phyloP scores from a whole-genome alignment of 2,329 filamentous ascomycete genomes.

The Metarhizium brunneum region DNA sequence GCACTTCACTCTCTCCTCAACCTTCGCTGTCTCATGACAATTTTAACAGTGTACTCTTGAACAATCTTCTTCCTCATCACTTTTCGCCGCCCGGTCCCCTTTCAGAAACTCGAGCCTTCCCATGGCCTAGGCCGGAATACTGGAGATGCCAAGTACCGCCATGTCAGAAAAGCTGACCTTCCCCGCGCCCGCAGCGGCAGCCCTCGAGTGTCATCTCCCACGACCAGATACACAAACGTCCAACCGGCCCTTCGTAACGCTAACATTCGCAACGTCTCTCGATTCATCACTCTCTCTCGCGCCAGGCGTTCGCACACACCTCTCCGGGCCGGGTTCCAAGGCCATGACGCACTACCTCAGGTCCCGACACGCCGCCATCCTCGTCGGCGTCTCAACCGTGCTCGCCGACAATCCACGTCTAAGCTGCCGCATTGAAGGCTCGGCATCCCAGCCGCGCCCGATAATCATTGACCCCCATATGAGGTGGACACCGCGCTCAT shows the following conservation, averaged over 20 bases:
- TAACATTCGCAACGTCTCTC: slow-evolving; percentile 87
- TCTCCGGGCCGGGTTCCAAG: slow-evolving; percentile 78
- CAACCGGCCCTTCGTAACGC: slow-evolving; percentile 50
- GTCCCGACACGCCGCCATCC: slow-evolving; percentile 71
- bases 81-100: too few relatives aligned
- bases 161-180: slow-evolving; percentile 28
- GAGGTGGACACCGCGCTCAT: slow-evolving; percentile 56
- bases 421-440: slow-evolving; percentile 65
- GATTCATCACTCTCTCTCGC: slow-evolving; percentile 70
- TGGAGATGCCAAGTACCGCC: background rate
- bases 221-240: background rate
- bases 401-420: slow-evolving; percentile 76
- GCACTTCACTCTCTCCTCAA: too few relatives aligned
- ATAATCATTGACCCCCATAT: slow-evolving; percentile 71
- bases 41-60: too few relatives aligned
- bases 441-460: slow-evolving; percentile 64
- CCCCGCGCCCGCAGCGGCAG: slow-evolving; percentile 18
- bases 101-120: background rate
- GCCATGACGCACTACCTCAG: slow-evolving; percentile 90
- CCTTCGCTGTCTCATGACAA: too few relatives aligned
- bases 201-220: slow-evolving; percentile 26
- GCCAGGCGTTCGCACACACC: slow-evolving; percentile 69
- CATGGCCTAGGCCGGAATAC: background rate
- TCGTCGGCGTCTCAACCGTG: slow-evolving; percentile 77
- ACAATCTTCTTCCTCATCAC: too few relatives aligned